phyloP scores from a whole-genome alignment of 2,329 filamentous ascomycete genomes.

The Hirsutella minnesotensis region DNA sequence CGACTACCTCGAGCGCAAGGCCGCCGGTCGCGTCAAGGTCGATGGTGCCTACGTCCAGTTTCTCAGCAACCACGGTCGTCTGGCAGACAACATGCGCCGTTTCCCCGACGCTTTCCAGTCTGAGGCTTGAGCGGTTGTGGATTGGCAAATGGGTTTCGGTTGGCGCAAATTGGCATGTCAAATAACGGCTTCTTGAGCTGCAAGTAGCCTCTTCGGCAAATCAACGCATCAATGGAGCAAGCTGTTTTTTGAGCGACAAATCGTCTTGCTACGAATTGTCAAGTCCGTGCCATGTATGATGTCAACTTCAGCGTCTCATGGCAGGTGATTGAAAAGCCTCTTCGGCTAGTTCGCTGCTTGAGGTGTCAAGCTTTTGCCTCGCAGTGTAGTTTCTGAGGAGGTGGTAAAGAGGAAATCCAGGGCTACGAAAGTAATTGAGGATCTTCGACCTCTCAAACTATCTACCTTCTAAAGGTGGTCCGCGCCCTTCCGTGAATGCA shows the following conservation, averaged over 20 bases:
- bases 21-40: slow-evolving; percentile 84
- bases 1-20: slow-evolving; percentile 93
- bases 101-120: slow-evolving; percentile 84
- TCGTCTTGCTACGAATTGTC: too few relatives aligned
- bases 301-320: too few relatives aligned
- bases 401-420: too few relatives aligned
- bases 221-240: slow-evolving; percentile 14
- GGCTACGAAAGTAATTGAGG: too few relatives aligned
- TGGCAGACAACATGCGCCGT: slow-evolving; percentile 78
- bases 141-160: slow-evolving; percentile 27
- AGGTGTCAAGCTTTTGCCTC: too few relatives aligned
- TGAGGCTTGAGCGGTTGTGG: slow-evolving; percentile 34
- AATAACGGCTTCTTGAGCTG: slow-evolving; percentile 21
- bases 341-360: too few relatives aligned
- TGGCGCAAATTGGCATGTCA: slow-evolving; percentile 34
- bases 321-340: too few relatives aligned
- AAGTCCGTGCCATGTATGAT: too few relatives aligned
- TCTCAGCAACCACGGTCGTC: slow-evolving; percentile 82
- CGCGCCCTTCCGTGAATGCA: too few relatives aligned
- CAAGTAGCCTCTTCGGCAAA: slow-evolving; percentile 19
- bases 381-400: too few relatives aligned
- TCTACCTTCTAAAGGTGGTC: too few relatives aligned
- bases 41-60: slow-evolving; percentile 99
- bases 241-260: background rate
- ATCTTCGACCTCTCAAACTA: too few relatives aligned